Conservation (phyloP, 805 yeast species). For the Lachancea quebecensis region DNA sequence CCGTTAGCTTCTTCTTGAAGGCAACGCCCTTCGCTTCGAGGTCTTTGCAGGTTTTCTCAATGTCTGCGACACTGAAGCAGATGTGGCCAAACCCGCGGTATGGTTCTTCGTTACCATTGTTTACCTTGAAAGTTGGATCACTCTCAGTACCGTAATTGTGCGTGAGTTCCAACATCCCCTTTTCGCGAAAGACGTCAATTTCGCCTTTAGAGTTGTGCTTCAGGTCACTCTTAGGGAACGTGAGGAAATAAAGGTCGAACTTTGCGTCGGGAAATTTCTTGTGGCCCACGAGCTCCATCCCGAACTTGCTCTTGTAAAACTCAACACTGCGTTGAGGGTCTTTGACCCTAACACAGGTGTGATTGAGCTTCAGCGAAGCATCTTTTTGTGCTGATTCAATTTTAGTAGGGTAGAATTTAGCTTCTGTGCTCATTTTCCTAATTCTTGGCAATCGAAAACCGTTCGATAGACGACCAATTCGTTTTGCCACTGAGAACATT, state of each 20-base stretch:
- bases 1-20: conserved; percentile 77
- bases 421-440: conserved; percentile 15
- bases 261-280: conserved; percentile 48
- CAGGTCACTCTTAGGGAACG: conserved; percentile 30
- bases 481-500: no score
- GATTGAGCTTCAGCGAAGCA: conserved; percentile 41
- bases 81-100: conserved; percentile 92
- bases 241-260: conserved; percentile 65
- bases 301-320: conserved; percentile 70
- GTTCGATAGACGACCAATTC: no score
- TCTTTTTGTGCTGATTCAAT: conserved; percentile 21
- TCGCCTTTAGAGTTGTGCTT: conserved; percentile 38
- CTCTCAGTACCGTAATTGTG: conserved; percentile 71
- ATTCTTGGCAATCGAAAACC: no score
- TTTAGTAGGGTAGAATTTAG: conserved; percentile 10
- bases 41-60: conserved; percentile 50
- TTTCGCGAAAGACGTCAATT: conserved; percentile 20
- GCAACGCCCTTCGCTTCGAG: conserved; percentile 56
- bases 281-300: conserved; percentile 54
- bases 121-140: conserved; percentile 48
- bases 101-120: conserved; percentile 81
- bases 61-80: conserved; percentile 79
- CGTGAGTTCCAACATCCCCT: conserved; percentile 77
- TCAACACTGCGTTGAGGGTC: conserved; percentile 67
- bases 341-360: conserved; percentile 73